Evolutionary conservation across 164 flowering plant species (phyloP).

Genomic region (Hamamelis virginiana): DNA sequence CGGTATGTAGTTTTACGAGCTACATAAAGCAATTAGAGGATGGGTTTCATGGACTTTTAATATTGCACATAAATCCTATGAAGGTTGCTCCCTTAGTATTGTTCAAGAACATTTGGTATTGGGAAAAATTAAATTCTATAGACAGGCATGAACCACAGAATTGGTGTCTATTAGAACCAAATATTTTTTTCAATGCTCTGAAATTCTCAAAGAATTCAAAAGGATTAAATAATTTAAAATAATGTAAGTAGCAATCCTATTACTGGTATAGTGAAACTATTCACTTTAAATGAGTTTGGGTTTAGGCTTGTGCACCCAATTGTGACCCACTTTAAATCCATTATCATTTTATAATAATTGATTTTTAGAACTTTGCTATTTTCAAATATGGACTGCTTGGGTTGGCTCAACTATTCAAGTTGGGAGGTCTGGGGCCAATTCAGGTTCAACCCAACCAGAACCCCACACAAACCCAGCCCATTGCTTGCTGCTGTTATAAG

Average conservation of each 20-base stretch:
- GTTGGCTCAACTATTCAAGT: background rate
- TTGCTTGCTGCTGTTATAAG: background rate
- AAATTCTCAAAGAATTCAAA: constrained; percentile 1
- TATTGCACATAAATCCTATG: background rate
- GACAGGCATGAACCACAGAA: too few relatives aligned
- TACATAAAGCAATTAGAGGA: background rate
- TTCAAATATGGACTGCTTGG: background rate
- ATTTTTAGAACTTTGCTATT: background rate
- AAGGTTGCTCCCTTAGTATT: too few relatives aligned
- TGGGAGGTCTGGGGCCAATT: too few relatives aligned
- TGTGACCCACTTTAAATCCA: background rate
- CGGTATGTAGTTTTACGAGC: background rate
- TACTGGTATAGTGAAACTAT: background rate
- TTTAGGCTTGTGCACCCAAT: background rate
- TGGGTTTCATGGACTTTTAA: background rate
- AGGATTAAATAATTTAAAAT: background rate
- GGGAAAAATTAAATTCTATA: too few relatives aligned
- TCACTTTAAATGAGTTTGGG: background rate
- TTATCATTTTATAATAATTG: background rate
- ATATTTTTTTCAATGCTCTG: background rate
- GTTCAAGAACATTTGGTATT: too few relatives aligned
- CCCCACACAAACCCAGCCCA: background rate
- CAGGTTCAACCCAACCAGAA: background rate
- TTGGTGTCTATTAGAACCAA: background rate
- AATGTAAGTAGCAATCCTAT: too few relatives aligned